phyloP scores from a whole-genome alignment of 1,284 basidiomycete species.

The Ceratobasidium sp. region DNA sequence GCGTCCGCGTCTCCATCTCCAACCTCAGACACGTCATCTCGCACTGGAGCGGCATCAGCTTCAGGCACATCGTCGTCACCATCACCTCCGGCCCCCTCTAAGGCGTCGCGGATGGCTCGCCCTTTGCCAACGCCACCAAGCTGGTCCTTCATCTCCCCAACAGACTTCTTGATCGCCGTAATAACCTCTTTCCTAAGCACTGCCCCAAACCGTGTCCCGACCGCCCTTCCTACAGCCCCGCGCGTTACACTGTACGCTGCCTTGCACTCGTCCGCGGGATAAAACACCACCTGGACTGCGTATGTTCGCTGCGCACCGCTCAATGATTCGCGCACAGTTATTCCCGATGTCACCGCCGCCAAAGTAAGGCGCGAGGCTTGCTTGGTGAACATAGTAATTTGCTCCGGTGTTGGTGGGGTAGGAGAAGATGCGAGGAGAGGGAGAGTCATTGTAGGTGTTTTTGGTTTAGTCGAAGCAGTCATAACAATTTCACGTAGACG shows the following conservation, averaged over 20 bases:
- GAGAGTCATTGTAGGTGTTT: conserved; percentile 99
- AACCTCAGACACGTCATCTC: conserved; percentile 71
- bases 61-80: conserved; percentile 64
- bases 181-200: conserved; percentile 89
- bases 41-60: conserved; percentile 52
- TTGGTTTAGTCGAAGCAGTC: conserved; percentile 97
- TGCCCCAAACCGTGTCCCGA: conserved; percentile 85
- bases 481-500: conserved; percentile 99
- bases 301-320: conserved; percentile 78
- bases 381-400: conserved; percentile 89
- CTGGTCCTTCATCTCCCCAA: conserved; percentile 85
- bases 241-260: conserved; percentile 87
- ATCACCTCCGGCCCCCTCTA: conserved; percentile 56
- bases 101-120: conserved; percentile 65
- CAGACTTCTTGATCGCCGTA: conserved; percentile 87
- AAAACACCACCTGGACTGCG: conserved; percentile 87
- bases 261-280: conserved; percentile 86
- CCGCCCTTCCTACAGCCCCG: conserved; percentile 78
- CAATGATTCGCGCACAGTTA: conserved; percentile 83
- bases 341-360: conserved; percentile 89
- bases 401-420: conserved; percentile 56
- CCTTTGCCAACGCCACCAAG: conserved; percentile 87
- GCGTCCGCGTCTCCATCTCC: conserved; percentile 85
- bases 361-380: conserved; percentile 87
- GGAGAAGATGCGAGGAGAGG: conserved; percentile 65